phyloP scores from a whole-genome alignment of 2,329 filamentous ascomycete genomes.

The Calonectria fujianensis region DNA sequence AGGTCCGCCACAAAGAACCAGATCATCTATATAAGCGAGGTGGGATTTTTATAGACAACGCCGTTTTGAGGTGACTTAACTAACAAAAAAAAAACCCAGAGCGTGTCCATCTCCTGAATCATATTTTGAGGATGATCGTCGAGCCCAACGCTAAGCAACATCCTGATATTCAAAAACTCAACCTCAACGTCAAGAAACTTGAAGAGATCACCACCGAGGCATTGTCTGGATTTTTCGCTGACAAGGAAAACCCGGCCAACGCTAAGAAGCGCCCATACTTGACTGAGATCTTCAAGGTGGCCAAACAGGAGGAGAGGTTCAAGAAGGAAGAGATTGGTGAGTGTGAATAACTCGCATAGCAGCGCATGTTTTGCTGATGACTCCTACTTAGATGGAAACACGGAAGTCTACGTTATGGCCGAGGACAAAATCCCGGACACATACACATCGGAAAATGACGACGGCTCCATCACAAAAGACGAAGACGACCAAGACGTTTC shows the following conservation, averaged over 20 bases:
- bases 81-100: constrained; percentile 63
- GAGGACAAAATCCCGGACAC: constrained; percentile 71
- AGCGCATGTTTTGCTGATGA: neutral
- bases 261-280: constrained; percentile 73
- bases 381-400: constrained; percentile 65
- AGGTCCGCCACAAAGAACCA: constrained; percentile 81
- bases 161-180: constrained; percentile 70
- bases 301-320: constrained; percentile 73
- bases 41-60: constrained; percentile 58
- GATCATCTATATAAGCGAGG: constrained; percentile 83
- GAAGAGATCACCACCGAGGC: constrained; percentile 76
- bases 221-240: constrained; percentile 72
- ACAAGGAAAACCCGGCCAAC: constrained; percentile 73
- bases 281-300: constrained; percentile 78
- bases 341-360: constrained; percentile 36
- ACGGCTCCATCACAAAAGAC: constrained; percentile 64
- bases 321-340: constrained; percentile 75
- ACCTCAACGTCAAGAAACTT: constrained; percentile 72
- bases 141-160: constrained; percentile 71
- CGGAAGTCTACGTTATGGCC: constrained; percentile 70
- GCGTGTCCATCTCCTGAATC: constrained; percentile 74
- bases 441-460: constrained; percentile 69
- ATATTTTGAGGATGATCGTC: constrained; percentile 76
- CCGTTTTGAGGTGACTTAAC: neutral
- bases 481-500: constrained; percentile 64